Evolutionary conservation across 768 basidiomycete species (phyloP).

Genomic region (Boletellus ananas): DNA sequence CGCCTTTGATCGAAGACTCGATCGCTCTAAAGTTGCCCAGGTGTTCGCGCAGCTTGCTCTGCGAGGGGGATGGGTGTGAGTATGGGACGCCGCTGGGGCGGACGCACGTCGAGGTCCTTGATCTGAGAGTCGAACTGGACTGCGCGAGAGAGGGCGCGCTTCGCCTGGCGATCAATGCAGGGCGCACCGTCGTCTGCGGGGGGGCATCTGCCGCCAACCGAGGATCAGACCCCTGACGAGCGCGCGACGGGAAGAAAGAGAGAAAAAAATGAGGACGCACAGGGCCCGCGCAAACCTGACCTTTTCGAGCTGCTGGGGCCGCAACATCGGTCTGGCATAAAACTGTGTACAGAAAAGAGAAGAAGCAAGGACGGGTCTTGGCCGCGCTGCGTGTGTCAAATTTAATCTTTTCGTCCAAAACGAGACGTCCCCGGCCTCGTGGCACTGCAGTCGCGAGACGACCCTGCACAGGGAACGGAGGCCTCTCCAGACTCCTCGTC

Average conservation of each 20-base stretch:
- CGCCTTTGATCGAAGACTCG: constrained; percentile 64
- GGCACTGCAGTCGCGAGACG: too few relatives aligned
- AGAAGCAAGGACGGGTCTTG: neutral
- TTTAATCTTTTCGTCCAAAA: neutral
- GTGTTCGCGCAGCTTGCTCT: constrained; percentile 67
- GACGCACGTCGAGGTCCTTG: constrained; percentile 56
- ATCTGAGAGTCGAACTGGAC: constrained; percentile 51
- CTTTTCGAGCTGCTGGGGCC: constrained; percentile 2
- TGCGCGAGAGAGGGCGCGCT: constrained; percentile 44
- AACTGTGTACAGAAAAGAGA: neutral
- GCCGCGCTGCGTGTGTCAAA: too few relatives aligned
- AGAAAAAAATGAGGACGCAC: constrained; percentile 12
- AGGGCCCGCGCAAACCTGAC: neutral
- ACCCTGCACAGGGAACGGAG: too few relatives aligned
- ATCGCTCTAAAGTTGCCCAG: constrained; percentile 74
- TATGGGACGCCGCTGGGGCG: too few relatives aligned
- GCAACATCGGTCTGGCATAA: neutral
- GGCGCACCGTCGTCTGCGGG: constrained; percentile 6
- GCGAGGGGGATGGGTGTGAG: neutral
- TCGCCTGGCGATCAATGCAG: constrained; percentile 42
- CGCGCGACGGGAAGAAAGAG: neutral
- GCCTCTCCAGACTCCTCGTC: too few relatives aligned
- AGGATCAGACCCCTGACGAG: constrained; percentile 13
- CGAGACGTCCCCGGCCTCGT: constrained; percentile 17
- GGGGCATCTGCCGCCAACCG: constrained; percentile 3